Evolutionary conservation across 768 basidiomycete genomes (phyloP), one percentile per base, ranked within the genome.

Genomic region (Lactifluus echinatus): DNA sequence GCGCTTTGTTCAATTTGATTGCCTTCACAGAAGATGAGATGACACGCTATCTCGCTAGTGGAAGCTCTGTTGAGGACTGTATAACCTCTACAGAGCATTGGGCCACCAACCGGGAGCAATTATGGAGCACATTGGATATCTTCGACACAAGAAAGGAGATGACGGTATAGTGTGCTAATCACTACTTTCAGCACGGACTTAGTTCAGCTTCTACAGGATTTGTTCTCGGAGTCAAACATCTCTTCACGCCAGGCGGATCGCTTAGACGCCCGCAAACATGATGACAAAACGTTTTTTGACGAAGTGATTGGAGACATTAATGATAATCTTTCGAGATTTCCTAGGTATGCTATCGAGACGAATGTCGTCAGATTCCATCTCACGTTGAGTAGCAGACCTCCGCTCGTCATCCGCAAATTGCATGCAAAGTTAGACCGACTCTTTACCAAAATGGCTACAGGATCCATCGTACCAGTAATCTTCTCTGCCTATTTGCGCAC

Each of bases 1-100:
- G 59, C 15, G 21, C 50, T 14, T 50, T 60, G 19, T 57, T 60
- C 14, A 19, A 45, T 40, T 23, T 60, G 48, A 14, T 46, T 11
- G 28, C 50, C 15, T 45, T 36, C 23, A 57, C 59, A 15, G 59
- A 56, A 19, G 55, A 57, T 23, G 59, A 60, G 50, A 56, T n/a
- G 33, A 4, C 36, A 15, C 59, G 6, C 45, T 46, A 60, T 21
- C 55, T 60, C 29, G 21, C 31, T 2, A 23, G n/a, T 11, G 55
- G 21, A 31, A 23, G 4, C 14, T n/a, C 55, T 11, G 42, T 60
- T 11, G 55, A 57, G 2, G 45, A 52, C n/a, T 51, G 55, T 8
- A 47, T 60, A 3, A 5, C 8, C 19, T 45, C 55, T 21, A 33
- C 50, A 0, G 55, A 52, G 8, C 26, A 15, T 45, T 60, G 59